A percentile compares a stretch with the other conserved stretches of the same genome.
Evolutionary conservation across 2,329 filamentous ascomycete genomes (phyloP).

Genomic region (Pseudocercospora vitis): DNA sequence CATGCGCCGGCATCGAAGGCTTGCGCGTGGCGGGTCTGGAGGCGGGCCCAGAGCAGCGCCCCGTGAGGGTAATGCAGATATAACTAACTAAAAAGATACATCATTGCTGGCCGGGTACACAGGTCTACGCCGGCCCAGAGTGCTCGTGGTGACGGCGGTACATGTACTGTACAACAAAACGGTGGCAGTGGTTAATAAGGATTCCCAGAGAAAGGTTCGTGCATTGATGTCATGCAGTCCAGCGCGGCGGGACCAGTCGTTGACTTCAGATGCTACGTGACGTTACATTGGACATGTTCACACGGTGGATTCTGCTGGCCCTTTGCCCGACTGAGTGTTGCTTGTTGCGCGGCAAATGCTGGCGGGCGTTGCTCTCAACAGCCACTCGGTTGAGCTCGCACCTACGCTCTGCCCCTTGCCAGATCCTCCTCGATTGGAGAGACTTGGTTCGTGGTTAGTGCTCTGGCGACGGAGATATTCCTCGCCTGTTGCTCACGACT

Average conservation of each 20-base stretch:
- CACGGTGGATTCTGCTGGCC: background rate
- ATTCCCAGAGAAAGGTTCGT: background rate
- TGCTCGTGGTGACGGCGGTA: background rate
- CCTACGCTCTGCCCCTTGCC: background rate
- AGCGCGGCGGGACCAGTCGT: slow-evolving; percentile 1
- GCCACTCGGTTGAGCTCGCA: slow-evolving; percentile 2
- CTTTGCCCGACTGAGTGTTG: background rate
- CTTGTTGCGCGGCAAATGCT: background rate
- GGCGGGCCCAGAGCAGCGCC: background rate
- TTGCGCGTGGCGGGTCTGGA: background rate
- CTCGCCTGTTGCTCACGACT: background rate
- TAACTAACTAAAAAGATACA: too few species aligned
- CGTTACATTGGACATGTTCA: slow-evolving; percentile 6
- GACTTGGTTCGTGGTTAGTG: too few species aligned
- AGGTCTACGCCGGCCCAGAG: background rate
- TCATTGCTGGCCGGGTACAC: slow-evolving; percentile 9
- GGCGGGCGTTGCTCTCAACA: background rate
- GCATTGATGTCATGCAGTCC: slow-evolving; percentile 1
- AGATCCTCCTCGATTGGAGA: too few species aligned
- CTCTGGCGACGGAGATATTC: background rate
- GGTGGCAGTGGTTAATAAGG: background rate
- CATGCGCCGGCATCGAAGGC: slow-evolving; percentile 13
- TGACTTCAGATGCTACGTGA: slow-evolving; percentile 7
- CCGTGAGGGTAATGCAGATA: slow-evolving; percentile 8
- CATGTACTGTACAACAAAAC: too few species aligned